Conservation (phyloP, 2,329 filamentous ascomycete species). For the Botrytis medusae region DNA sequence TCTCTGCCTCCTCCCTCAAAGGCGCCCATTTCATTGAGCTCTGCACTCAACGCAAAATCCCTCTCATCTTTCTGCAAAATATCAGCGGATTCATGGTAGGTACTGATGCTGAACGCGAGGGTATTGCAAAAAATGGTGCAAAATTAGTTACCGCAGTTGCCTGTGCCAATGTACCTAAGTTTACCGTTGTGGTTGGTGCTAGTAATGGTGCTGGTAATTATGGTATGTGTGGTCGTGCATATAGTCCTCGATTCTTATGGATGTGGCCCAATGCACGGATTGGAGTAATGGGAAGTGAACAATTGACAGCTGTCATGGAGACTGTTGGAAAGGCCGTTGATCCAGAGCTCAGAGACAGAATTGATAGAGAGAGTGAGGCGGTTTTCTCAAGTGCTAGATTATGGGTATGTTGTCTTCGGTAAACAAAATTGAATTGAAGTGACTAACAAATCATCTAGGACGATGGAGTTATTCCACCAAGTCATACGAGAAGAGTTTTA, state of each 20-base stretch:
- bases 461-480: slow-evolving; percentile 76
- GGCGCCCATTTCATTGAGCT: slow-evolving; percentile 97
- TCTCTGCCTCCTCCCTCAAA: slow-evolving; percentile 85
- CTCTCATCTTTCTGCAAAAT: slow-evolving; percentile 92
- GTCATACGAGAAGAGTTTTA: slow-evolving; percentile 71
- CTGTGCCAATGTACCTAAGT: slow-evolving; percentile 92
- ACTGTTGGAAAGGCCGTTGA: slow-evolving; percentile 84
- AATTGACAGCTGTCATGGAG: slow-evolving; percentile 90
- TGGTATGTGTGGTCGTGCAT: slow-evolving; percentile 95
- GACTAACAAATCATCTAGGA: slow-evolving; percentile 48
- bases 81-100: slow-evolving; percentile 99
- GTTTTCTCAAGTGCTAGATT: slow-evolving; percentile 83
- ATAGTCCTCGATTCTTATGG: slow-evolving; percentile 87
- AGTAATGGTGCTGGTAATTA: slow-evolving; percentile 96
- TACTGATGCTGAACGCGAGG: slow-evolving; percentile 83
- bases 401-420: slow-evolving; percentile 57
- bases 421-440: slow-evolving; percentile 11
- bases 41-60: slow-evolving; percentile 84
- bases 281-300: slow-evolving; percentile 93
- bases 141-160: slow-evolving; percentile 95
- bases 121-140: slow-evolving; percentile 96
- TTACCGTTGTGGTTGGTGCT: slow-evolving; percentile 93
- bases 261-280: slow-evolving; percentile 98
- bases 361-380: slow-evolving; percentile 87
- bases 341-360: slow-evolving; percentile 75